These are phyloP conservation scores for Cyclostephanos invisitatus DNA, from an alignment of 108 stramenopile species.

Conservation along the genomic window DNA sequence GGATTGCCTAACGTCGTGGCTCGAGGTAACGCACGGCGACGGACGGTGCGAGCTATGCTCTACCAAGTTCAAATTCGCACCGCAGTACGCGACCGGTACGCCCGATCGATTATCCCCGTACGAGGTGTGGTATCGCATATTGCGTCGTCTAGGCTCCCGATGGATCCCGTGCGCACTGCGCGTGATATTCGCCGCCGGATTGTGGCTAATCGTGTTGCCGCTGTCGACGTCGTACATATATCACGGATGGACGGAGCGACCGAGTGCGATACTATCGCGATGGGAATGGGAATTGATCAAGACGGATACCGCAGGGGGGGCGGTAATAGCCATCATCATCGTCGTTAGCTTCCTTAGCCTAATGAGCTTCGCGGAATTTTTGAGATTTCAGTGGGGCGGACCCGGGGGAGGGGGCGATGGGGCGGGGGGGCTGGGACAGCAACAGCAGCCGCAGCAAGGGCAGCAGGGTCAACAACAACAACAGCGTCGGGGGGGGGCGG, in stretches of 20 bases:
- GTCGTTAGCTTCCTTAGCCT: slow-evolving; percentile 87
- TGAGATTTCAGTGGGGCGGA: slow-evolving; percentile 70
- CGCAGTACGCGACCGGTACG: slow-evolving; percentile 73
- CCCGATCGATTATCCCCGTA: slow-evolving; percentile 71
- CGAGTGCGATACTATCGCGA: slow-evolving; percentile 57
- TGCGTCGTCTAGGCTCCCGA: slow-evolving; percentile 59
- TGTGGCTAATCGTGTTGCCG: slow-evolving; percentile 88
- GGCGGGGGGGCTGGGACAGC: background rate
- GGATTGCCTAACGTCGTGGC: slow-evolving; percentile 89
- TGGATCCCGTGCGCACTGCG: slow-evolving; percentile 82
- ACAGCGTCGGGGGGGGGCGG: slow-evolving; percentile 10
- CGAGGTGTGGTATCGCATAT: slow-evolving; percentile 72
- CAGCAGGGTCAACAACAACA: slow-evolving; percentile 12
- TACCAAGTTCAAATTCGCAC: slow-evolving; percentile 80
- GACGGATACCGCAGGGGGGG: slow-evolving; percentile 76
- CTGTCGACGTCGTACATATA: slow-evolving; percentile 85
- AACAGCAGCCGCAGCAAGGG: slow-evolving; percentile 15
- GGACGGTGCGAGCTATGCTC: slow-evolving; percentile 86
- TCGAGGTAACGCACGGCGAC: slow-evolving; percentile 74
- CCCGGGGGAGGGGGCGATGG: slow-evolving; percentile 3
- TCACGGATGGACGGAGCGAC: slow-evolving; percentile 86
- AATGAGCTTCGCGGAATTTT: slow-evolving; percentile 95
- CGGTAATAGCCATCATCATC: slow-evolving; percentile 75
- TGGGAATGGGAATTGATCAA: slow-evolving; percentile 55
- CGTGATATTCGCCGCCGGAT: slow-evolving; percentile 52